These are phyloP conservation scores for Babesia bigemina DNA, from an alignment of 169 alveolate genomes.

Conservation along the genomic window DNA sequence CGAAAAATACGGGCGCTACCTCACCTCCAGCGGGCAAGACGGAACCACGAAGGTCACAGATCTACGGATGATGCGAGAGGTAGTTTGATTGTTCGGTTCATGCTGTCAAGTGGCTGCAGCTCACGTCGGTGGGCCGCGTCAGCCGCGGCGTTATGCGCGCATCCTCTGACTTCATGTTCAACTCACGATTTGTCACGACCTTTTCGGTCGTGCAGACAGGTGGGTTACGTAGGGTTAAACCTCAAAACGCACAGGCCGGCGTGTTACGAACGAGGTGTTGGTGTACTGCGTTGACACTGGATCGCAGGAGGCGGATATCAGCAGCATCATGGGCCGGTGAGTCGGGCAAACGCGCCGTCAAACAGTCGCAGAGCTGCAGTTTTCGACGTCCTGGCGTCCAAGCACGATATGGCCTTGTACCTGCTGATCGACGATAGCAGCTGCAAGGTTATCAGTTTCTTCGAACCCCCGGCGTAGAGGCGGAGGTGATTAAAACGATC, in stretches of 20 bases:
- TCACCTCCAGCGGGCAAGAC: constrained; percentile 73
- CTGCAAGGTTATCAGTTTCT: constrained; percentile 31
- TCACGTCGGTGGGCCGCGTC: constrained; percentile 5
- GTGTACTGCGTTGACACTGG: constrained; percentile 36
- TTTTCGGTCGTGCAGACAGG: constrained; percentile 9
- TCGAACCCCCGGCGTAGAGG: constrained; percentile 22
- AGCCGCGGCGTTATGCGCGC: constrained; percentile 11
- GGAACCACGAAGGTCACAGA: constrained; percentile 75
- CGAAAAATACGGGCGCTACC: constrained; percentile 59
- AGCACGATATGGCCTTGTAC: constrained; percentile 30
- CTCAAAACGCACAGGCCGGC: constrained; percentile 5
- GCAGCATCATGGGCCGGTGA: constrained; percentile 20
- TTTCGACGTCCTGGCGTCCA: constrained; percentile 2
- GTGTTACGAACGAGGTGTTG: constrained; percentile 14
- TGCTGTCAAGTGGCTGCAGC: not conserved
- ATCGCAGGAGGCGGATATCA: constrained; percentile 27
- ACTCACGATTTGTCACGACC: constrained; percentile 19
- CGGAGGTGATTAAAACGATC: not conserved
- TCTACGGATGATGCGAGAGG: constrained; percentile 70
- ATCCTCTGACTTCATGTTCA: constrained; percentile 28
- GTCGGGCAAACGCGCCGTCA: not conserved
- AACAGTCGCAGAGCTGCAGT: constrained; percentile 6
- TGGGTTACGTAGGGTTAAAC: not conserved
- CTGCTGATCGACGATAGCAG: constrained; percentile 13
- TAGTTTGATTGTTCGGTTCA: not conserved